phyloP scores from a whole-genome alignment of 495 filamentous ascomycete genomes.

The Cenococcum geophilum region DNA sequence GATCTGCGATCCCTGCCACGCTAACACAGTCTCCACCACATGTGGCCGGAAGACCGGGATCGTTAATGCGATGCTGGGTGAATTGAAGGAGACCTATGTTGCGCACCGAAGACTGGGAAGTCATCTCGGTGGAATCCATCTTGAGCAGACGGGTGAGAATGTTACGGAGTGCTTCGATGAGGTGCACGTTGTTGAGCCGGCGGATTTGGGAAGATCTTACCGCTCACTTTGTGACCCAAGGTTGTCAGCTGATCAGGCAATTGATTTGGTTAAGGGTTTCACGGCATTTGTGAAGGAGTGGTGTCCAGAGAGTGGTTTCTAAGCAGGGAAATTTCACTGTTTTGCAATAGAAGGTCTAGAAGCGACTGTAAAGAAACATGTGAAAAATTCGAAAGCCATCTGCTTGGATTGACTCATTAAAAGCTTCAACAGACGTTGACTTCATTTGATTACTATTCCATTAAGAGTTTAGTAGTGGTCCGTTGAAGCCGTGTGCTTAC shows the following conservation, averaged over 20 bases:
- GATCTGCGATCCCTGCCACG: conserved; percentile 22
- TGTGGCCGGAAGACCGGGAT: conserved; percentile 9
- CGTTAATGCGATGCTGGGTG: conserved; percentile 11
- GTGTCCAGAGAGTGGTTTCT: neutral
- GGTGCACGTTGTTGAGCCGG: conserved; percentile 6
- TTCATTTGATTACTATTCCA: neutral
- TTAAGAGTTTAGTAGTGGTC: neutral
- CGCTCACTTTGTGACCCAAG: conserved; percentile 16
- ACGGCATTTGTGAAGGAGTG: conserved; percentile 8
- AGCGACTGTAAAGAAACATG: neutral
- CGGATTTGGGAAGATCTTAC: neutral
- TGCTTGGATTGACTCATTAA: neutral
- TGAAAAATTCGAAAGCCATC: neutral
- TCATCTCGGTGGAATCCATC: conserved; percentile 17
- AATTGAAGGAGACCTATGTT: conserved; percentile 4
- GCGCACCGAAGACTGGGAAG: neutral
- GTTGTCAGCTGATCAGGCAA: conserved; percentile 11
- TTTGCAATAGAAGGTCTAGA: neutral
- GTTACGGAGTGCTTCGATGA: conserved; percentile 15
- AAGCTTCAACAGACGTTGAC: neutral
- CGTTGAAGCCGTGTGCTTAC: neutral
- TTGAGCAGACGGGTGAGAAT: conserved; percentile 20
- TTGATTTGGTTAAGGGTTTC: conserved; percentile 7
- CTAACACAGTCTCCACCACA: conserved; percentile 9
- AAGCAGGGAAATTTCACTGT: neutral